Base-by-base conservation (phyloP, 805 yeast species). In the Wickerhamomyces canadensis region DNA sequence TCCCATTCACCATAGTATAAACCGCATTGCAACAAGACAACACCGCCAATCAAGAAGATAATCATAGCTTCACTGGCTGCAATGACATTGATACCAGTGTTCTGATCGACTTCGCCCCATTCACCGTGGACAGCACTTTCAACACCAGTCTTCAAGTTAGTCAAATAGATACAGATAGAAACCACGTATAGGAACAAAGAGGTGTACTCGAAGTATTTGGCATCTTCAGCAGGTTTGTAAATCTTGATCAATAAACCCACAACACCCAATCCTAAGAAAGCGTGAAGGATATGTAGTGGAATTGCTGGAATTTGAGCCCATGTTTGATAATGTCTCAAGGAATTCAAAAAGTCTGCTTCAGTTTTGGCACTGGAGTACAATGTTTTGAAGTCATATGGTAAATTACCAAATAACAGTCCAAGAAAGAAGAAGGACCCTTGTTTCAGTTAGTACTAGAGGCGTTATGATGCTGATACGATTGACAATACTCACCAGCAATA, bases 101-200 rank as follows among this genome's bases (percentile, higher is more conserved):
- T 70, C 57, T 74, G 78, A 52, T 84, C 85, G 35, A 93, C 95
- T 35, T 91, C 98, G 48, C 96, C 98, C 98, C 98, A 91, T 42
- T 77, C 68, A 31, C 88, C 89, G 40, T 72, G 61, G 19, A 77
- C 50, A 37, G 86, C 76, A 39, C 89, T 76, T 48, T 73, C 72
- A 27, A 80, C 67, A 37, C 98, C 98, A 36, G 84, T 76, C 55
- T 86, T 74, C 48, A 91, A 68, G 65, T 93, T 93, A 44, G 96
- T 83, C 52, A 91, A 66, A 61, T 88, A 93, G 51, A 91, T 74
- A 51, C 91, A 78, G 31, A 84, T 63, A 15, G 83, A 84, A 26
- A 80, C 65, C 59, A 88, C 80, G 57, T 74, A 74, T 40, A 85
- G 71, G n/a, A 76, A 78, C 48, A 89, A 67, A 10, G 94, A 69